Evolutionary conservation across 2,329 filamentous ascomycete genomes (phyloP), one percentile per base, ranked within the genome.

Genomic region (Polychaeton citri): DNA sequence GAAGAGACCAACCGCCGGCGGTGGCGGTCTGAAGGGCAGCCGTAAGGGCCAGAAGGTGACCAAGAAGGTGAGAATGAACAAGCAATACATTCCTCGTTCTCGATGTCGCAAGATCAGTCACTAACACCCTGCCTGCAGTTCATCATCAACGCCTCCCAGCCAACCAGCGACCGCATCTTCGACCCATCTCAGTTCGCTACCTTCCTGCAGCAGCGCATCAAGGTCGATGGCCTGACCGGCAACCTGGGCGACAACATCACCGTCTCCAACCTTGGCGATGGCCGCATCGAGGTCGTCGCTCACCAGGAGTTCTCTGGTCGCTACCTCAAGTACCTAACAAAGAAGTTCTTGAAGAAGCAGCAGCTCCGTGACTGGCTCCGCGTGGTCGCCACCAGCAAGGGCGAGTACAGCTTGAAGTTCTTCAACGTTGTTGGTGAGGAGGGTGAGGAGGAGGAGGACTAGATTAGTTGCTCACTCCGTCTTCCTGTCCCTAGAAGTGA

Each of bases 311-410:
- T 98, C 70, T 95, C 87, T 50, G 90, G 90, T 60, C 82, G 90
- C 64, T 98, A 98, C 77, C 76, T 98, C 68, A 98, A 98, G 83
- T 98, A 98, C 79, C 74, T 98, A 85, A 98, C 90, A 67, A 98
- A 98, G 85, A 98, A 98, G 79, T 98, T 94, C 81, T 81, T 98
- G 69, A 98, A 98, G 86, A 98, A 98, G 84, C 85, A 95, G 76
- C 88, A 96, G 79, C 84, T 98, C 65, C 85, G 90, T 72, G 90
- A 98, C 76, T 98, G 90, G 90, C 83, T 98, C 62, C 87, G 90
- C 60, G 88, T 98, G 57, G 90, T 98, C 61, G 92, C 86, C 55
- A 96, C 88, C 64, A 86, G 82, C 66, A 88, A 88, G 74, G 88
- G 90, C 63, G 87, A 95, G 51, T 98, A 98, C 75, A 87, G 95